phyloP scores from a whole-genome alignment of 2,329 filamentous ascomycete species.

The Emericellopsis cladophorae region DNA sequence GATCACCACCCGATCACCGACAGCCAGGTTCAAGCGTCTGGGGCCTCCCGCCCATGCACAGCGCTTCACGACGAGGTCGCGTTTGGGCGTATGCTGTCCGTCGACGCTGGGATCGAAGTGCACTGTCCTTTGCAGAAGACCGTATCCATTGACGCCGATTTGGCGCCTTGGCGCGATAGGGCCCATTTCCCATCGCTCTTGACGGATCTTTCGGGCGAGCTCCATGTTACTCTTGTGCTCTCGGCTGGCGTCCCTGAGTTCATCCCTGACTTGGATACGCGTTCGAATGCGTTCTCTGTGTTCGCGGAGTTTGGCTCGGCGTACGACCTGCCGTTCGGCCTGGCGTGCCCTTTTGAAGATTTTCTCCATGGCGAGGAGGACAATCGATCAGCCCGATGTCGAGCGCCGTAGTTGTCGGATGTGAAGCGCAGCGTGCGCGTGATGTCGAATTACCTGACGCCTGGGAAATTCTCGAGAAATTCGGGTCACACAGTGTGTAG shows the following conservation, averaged over 20 bases:
- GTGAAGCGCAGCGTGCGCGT: too few relatives aligned
- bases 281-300: not conserved
- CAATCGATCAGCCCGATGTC: too few relatives aligned
- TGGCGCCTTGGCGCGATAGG: constrained; percentile 67
- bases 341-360: constrained; percentile 52
- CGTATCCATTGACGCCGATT: constrained; percentile 50
- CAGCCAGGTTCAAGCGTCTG: constrained; percentile 47
- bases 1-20: constrained; percentile 72
- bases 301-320: constrained; percentile 22
- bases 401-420: too few relatives aligned
- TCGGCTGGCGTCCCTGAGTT: constrained; percentile 14
- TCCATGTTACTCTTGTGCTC: constrained; percentile 22
- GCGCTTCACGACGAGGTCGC: constrained; percentile 25
- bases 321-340: constrained; percentile 51
- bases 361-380: constrained; percentile 47
- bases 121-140: constrained; percentile 30
- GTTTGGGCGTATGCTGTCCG: constrained; percentile 13
- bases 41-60: constrained; percentile 42
- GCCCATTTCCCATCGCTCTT: constrained; percentile 69
- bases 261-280: constrained; percentile 11
- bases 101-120: constrained; percentile 22
- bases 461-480: too few relatives aligned
- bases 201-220: constrained; percentile 36
- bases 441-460: too few relatives aligned
- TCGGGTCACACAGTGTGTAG: too few relatives aligned